Evolutionary conservation across 2,329 filamentous ascomycete genomes (phyloP), one percentile per base, ranked within the genome.

Genomic region (Fusarium setosum): DNA sequence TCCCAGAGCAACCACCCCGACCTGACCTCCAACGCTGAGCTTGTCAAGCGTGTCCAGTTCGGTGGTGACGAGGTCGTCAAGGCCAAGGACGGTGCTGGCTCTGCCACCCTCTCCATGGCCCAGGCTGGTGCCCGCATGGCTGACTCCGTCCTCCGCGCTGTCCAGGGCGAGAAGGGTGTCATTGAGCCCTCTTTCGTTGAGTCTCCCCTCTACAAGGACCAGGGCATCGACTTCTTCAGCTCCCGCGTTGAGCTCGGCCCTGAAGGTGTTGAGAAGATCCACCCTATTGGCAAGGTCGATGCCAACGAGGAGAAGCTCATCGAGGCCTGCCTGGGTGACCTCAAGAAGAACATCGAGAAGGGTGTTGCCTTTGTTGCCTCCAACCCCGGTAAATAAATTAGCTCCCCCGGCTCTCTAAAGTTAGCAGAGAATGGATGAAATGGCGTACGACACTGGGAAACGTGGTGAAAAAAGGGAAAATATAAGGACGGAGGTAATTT

Each of bases 21-120:
- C 76, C 92, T 98, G 75, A 84, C 88, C 74, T 91, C 93, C 81
- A 86, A 94, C 81, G 85, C 89, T 76, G 86, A 87, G 65, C 93
- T 98, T 75, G 85, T 98, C 83, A 90, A 94, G 82, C 94, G 96
- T 80, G 96, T 98, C 77, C 95, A 98, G 86, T 98, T 98, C 81
- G 95, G 96, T 82, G 95, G 95, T 87, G 95, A 98, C 81, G 95
- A 98, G 90, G 95, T 98, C 73, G 95, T 98, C 84, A 89, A 97
- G 90, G 96, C 95, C 83, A 98, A 98, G 92, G 94, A 95, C 79
- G 96, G 95, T 82, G 94, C 94, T 76, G 95, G 95, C 75, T 97
- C 94, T 73, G 95, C 95, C 79, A 98, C 95, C 68, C 92, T 98
- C 74, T 97, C 94, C 85, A 99, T 99, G 95, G 95, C 95, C 77